phyloP scores from a whole-genome alignment of 2,329 filamentous ascomycete species.

The Stachybotrys chlorohalonatus region DNA sequence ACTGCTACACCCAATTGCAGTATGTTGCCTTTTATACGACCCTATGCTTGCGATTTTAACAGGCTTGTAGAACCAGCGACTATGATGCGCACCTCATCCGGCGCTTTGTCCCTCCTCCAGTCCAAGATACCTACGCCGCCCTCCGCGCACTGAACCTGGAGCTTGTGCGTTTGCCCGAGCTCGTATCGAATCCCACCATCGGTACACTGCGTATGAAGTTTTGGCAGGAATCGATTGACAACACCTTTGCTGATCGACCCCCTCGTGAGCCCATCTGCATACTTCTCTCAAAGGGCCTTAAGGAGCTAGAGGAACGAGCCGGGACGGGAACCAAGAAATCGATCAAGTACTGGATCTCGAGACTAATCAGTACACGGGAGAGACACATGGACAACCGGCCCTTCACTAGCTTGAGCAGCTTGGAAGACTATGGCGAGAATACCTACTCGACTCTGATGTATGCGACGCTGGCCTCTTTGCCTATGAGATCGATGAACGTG shows the following conservation, averaged over 20 bases:
- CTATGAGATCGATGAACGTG: slow-evolving; percentile 71
- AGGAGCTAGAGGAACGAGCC: slow-evolving; percentile 42
- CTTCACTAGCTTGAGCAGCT: slow-evolving; percentile 59
- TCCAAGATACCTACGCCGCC: slow-evolving; percentile 78
- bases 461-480: slow-evolving; percentile 69
- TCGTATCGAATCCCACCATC: slow-evolving; percentile 79
- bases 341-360: slow-evolving; percentile 64
- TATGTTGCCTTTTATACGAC: slow-evolving; percentile 13
- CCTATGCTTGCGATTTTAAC: slow-evolving; percentile 3
- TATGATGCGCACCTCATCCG: slow-evolving; percentile 80
- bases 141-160: slow-evolving; percentile 91
- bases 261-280: slow-evolving; percentile 89
- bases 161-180: slow-evolving; percentile 80
- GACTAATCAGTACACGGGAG: slow-evolving; percentile 74
- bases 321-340: slow-evolving; percentile 34
- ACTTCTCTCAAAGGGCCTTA: slow-evolving; percentile 65
- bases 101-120: slow-evolving; percentile 68
- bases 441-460: slow-evolving; percentile 94
- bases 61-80: slow-evolving; percentile 62
- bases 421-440: slow-evolving; percentile 88
- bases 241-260: slow-evolving; percentile 66
- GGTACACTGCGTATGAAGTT: slow-evolving; percentile 88
- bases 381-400: slow-evolving; percentile 77
- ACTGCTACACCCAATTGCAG: slow-evolving; percentile 46
- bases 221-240: slow-evolving; percentile 78